phyloP scores from a whole-genome alignment of 352 stramenopile genomes.

The Phytophthora pseudosyringae region DNA sequence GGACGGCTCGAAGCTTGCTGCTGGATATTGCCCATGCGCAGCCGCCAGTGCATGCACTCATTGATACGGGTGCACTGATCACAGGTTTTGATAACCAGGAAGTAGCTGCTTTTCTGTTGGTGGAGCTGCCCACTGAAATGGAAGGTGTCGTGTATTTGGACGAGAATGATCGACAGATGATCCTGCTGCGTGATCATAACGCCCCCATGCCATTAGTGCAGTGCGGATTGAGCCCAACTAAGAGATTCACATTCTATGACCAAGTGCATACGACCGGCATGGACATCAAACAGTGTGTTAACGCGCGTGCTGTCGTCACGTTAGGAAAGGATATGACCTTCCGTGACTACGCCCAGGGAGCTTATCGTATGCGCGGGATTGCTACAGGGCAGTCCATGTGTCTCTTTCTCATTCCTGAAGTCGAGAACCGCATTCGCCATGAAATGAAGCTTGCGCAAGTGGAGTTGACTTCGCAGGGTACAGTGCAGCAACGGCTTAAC shows the following conservation, averaged over 20 bases:
- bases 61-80: constrained; percentile 93
- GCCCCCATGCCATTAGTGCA: constrained; percentile 94
- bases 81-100: constrained; percentile 92
- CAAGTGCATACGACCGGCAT: constrained; percentile 95
- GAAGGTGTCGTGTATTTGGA: constrained; percentile 94
- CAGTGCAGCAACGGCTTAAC: constrained; percentile 46
- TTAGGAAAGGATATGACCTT: constrained; percentile 98
- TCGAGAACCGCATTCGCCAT: constrained; percentile 88
- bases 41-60: constrained; percentile 87
- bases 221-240: constrained; percentile 82
- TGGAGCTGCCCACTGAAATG: constrained; percentile 75
- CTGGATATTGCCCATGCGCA: constrained; percentile 79
- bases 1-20: constrained; percentile 75
- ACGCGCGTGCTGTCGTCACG: constrained; percentile 89
- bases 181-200: constrained; percentile 95
- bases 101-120: constrained; percentile 85
- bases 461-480: constrained; percentile 23
- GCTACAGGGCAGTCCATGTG: constrained; percentile 93
- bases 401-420: constrained; percentile 93
- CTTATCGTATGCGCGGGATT: constrained; percentile 93
- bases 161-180: constrained; percentile 89
- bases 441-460: constrained; percentile 64
- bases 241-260: constrained; percentile 94
- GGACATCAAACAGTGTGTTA: constrained; percentile 93
- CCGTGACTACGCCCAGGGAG: constrained; percentile 92